Evolutionary conservation across 495 filamentous ascomycete genomes (phyloP), one percentile per base, ranked within the genome.

Genomic region (Daldinia vernicosa): DNA sequence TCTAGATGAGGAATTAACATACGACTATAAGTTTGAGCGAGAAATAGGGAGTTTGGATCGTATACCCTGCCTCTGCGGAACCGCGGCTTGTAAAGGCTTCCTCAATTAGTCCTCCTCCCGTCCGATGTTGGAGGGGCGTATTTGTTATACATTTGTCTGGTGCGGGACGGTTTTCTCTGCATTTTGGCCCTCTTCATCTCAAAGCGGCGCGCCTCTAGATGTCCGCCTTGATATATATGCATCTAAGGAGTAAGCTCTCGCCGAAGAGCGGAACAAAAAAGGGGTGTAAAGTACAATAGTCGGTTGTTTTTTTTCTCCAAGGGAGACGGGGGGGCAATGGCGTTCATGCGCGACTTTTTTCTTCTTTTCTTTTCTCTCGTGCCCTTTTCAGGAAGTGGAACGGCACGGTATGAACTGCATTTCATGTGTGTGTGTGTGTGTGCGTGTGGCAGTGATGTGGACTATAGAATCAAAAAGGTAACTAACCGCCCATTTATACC

Each of bases 1-100:
- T 69, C 75, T 77, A 99, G 95, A 98, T 76, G 95, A 99, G 82
- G 95, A 99, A 80, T 88, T 99, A 68, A 99, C 95, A 3, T 99
- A 99, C 84, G 95, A 99, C 84, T 99, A 99, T 87, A 99, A 99
- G 81, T 99, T 99, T 79, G 95, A 99, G 84, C 90, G 96, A 70
- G 95, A 99, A 78, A 92, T 96, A 78, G 93, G 92, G 67, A 95
- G 92, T 72, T 89, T 93, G 69, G 96, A 99, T 80, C 93, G 95
- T 63, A 97, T 99, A 71, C 95, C 95, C 24, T 99, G 95, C 81
- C 88, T 99, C 39, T 99, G 95, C 81, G 95, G 95, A 52, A 97
- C 95, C 39, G 89, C 92, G 9, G 93, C 92, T 19, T 99, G 95
- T 83, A 99, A 99, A 85, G 95, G 95, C 59, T 99, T 98, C 83